These are phyloP conservation scores for Thalassiosira sp. DNA, from an alignment of 352 stramenopile genomes.

Conservation along the genomic window DNA sequence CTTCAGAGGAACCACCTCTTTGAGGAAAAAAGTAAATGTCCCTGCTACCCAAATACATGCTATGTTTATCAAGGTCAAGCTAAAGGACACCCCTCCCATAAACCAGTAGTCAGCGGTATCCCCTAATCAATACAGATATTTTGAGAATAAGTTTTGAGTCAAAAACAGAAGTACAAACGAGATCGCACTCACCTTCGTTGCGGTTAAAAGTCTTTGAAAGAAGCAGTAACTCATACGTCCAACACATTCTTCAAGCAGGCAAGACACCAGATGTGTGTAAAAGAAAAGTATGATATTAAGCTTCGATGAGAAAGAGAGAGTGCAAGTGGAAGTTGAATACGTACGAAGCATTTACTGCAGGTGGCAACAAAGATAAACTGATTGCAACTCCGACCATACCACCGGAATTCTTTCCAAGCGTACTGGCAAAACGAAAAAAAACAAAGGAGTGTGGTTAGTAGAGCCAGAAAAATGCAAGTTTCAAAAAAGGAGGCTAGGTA, in stretches of 20 bases:
- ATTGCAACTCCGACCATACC: constrained; percentile 84
- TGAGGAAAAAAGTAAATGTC: background rate
- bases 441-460: too few relatives aligned
- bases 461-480: too few relatives aligned
- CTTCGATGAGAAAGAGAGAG: too few relatives aligned
- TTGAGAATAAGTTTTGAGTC: too few relatives aligned
- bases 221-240: constrained; percentile 14
- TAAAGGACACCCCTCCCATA: background rate
- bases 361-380: constrained; percentile 68
- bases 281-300: too few relatives aligned
- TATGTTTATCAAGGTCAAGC: background rate
- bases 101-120: background rate
- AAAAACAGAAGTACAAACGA: background rate
- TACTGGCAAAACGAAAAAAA: too few relatives aligned
- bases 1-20: too few relatives aligned
- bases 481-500: too few relatives aligned
- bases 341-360: constrained; percentile 60
- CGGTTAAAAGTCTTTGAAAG: background rate
- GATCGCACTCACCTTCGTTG: background rate
- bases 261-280: too few relatives aligned
- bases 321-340: too few relatives aligned
- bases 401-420: constrained; percentile 78
- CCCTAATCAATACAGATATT: background rate
- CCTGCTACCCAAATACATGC: background rate
- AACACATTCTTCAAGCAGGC: too few relatives aligned